phyloP scores from a whole-genome alignment of 2,329 filamentous ascomycete species.

The Microdochium trichocladiopsis region DNA sequence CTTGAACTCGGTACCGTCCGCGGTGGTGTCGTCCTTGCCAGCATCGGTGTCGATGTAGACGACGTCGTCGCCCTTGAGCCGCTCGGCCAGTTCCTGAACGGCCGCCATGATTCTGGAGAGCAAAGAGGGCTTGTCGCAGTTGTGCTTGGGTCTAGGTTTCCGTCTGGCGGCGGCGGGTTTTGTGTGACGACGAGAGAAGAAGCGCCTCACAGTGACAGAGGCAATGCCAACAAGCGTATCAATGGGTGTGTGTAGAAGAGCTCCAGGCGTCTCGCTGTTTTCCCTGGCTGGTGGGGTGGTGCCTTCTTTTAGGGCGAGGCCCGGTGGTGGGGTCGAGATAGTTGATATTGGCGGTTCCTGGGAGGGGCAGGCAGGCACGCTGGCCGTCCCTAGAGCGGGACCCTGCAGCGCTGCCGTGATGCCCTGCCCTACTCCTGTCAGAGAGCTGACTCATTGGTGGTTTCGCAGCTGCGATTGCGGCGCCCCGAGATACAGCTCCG shows the following conservation, averaged over 20 bases:
- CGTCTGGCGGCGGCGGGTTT: no score
- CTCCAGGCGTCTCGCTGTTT: neutral
- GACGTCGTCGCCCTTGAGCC: conserved; percentile 36
- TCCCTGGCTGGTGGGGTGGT: neutral
- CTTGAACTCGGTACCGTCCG: conserved; percentile 61
- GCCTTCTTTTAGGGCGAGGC: neutral
- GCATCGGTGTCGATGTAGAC: conserved; percentile 77
- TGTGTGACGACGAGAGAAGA: no score
- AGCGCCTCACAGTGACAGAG: no score
- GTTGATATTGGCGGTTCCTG: neutral
- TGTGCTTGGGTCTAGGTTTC: no score
- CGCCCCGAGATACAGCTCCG: neutral
- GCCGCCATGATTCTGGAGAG: conserved; percentile 28
- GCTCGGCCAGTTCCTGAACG: conserved; percentile 42
- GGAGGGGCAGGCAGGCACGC: neutral
- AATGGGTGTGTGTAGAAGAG: neutral
- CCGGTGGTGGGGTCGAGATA: neutral
- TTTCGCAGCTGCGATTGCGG: conserved; percentile 1
- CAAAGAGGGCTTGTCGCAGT: neutral
- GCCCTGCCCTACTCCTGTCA: neutral
- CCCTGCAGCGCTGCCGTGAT: neutral
- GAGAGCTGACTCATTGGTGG: neutral
- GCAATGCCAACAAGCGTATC: no score
- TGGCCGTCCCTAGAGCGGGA: neutral
- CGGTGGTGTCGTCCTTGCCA: conserved; percentile 62